Base-by-base conservation (phyloP, 1,284 basidiomycete genomes). In the Puccinia sorghi region DNA sequence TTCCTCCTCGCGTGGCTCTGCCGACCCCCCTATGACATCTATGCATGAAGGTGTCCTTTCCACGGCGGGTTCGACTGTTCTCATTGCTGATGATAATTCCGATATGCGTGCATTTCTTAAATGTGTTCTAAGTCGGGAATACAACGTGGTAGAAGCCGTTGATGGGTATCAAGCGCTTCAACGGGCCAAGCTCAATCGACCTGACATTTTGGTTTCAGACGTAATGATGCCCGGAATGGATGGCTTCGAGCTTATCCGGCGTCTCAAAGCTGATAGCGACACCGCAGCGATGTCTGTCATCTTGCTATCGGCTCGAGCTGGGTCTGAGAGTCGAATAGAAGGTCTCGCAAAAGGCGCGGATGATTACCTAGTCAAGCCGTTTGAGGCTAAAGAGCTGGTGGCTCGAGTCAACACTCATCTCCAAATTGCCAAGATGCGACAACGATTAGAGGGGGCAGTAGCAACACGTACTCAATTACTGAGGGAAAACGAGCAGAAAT, bases 291-390 rank as follows among this genome's bases (percentile, higher is more conserved):
- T 83, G 15, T 82, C 83, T 8, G 79, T 83, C 74, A 81, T 84
- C 71, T 80, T 84, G 75, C 67, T 84, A 50, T 82, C 81, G 0
- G 83, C 83, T 3, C 81, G 81, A 20, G 82, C 82, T 20, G 83
- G 82, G 2, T 70, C 75, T 22, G 83, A 84, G n/a, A 82, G 82
- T 4, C 79, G 82, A 13, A 81, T 82, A 3, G 82, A 82, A 48
- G 82, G 81, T 17, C 80, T 84, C n/a, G 80, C 81, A 12, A 80
- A 80, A 11, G 83, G 83, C 8, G 78, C 81, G 6, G 83, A 83
- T 74, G 83, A 83, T 77, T 81, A 82, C 75, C 67, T 82, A 37
- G 70, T 78, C 3, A 83, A 84, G 72, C 83, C 83, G 2, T 84
- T 84, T 80, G 81, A 82, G 43, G 80, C 81, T 4, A 81, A 82